These are phyloP conservation scores for Pichia rugopelliculosa DNA, from an alignment of 805 yeast species.

Conservation along the genomic window DNA sequence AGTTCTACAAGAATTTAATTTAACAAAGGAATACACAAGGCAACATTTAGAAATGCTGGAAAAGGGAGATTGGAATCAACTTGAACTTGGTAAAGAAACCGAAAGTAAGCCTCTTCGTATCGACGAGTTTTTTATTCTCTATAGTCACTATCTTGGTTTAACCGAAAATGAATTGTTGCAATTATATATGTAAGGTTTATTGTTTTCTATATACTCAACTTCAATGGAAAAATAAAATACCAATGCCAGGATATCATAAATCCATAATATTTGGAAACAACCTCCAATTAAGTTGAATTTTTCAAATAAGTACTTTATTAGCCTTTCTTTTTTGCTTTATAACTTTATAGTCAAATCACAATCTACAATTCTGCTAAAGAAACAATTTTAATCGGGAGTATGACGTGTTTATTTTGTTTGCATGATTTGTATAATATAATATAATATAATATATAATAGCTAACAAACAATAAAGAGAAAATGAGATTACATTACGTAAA, in stretches of 20 bases:
- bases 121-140: slow-evolving; percentile 22
- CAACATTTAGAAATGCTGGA: slow-evolving; percentile 18
- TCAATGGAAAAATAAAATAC: too few relatives aligned
- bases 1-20: slow-evolving; percentile 25
- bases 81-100: slow-evolving; percentile 12
- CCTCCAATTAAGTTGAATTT: too few relatives aligned
- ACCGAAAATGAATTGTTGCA: slow-evolving; percentile 3
- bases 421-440: not conserved
- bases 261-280: too few relatives aligned
- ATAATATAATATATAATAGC: too few relatives aligned
- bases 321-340: too few relatives aligned
- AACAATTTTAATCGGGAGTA: too few relatives aligned
- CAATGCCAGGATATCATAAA: too few relatives aligned
- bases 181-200: slow-evolving; percentile 1
- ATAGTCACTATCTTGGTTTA: slow-evolving; percentile 16
- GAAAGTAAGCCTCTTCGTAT: slow-evolving; percentile 24
- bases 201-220: too few relatives aligned
- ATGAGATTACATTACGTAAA: not conserved
- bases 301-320: too few relatives aligned
- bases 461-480: not conserved
- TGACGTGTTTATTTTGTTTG: too few relatives aligned
- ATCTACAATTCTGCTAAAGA: too few relatives aligned
- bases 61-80: slow-evolving; percentile 2
- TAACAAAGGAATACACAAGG: slow-evolving; percentile 24
- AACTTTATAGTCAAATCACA: too few relatives aligned